Base-by-base conservation (phyloP, 1,284 basidiomycete species). In the Cryptococcus sp. region DNA sequence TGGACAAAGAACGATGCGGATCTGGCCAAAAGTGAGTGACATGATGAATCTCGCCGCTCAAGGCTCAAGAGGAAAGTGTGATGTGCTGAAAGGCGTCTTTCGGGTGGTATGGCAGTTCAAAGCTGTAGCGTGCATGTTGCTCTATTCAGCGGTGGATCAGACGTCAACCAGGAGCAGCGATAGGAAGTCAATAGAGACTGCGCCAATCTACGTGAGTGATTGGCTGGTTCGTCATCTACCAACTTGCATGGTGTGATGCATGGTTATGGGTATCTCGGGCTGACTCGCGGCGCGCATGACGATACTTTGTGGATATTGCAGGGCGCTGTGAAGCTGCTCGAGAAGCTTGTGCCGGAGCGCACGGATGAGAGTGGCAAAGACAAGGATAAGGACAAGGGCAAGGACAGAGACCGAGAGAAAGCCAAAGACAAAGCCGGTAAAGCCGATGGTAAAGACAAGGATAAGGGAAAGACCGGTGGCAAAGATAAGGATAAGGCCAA, bases 1-100 rank as follows among this genome's bases (percentile, higher is more conserved):
- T 47, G 56, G 59, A 41, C 56, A 54, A 7, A 38, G 63, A 23
- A 48, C 65, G 5, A 38, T 72, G 41, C 51, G 64, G 25, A 67
- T 66, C 67, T 72, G 68, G 66, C 72, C 70, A 2, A 65, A 62
- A 46, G 72, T 72, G 23, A 57, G 70, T 56, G n/a, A 3, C 8
- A 35, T 8, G 31, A 35, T 10, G 8, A 5, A 35, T 13, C 2
- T 5, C 13, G 31, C 2, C 13, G 4, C 8, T 13, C 2, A 35
- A 13, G 4, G 31, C 19, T n/a, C 31, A 5, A 13, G 31, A 13
- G 2, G 31, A 13, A 6, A 25, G 3, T 25, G 7, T 35, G 2
- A 8, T 35, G 31, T 2, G 31, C 31, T 35, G 13, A 35, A 8
- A 2, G 3, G 13, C 8, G 31, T 35, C 31, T 8, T 35, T 4